phyloP scores from a whole-genome alignment of 1,139 yeast genomes.

The Geotrichum citri-aurantii region DNA sequence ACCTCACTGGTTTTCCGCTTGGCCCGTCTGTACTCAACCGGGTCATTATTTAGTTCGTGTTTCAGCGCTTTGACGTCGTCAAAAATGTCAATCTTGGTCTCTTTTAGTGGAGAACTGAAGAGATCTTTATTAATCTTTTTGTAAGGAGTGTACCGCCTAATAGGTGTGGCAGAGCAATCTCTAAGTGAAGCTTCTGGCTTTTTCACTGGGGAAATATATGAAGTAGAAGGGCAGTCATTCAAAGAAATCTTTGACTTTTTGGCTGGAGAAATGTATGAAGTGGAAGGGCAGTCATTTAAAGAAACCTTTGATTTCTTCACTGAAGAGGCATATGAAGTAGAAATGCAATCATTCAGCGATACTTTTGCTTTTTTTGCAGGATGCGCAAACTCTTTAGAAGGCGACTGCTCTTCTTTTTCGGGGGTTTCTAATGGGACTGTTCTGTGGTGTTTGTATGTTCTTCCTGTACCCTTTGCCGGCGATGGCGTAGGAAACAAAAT shows the following conservation, averaged over 20 bases:
- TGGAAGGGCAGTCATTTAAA: background rate
- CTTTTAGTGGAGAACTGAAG: conserved; percentile 1
- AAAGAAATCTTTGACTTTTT: background rate
- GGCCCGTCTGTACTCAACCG: background rate
- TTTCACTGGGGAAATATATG: background rate
- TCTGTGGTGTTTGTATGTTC: conserved; percentile 11
- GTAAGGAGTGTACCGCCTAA: background rate
- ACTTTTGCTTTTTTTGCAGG: background rate
- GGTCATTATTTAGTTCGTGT: conserved; percentile 22
- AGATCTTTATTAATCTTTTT: background rate
- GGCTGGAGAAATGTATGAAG: background rate
- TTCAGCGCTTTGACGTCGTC: conserved; percentile 25
- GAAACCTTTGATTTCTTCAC: background rate
- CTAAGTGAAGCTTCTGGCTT: background rate
- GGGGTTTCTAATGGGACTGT: conserved; percentile 1
- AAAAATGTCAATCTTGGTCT: conserved; percentile 21
- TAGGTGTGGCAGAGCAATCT: background rate
- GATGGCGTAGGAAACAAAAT: conserved; percentile 15
- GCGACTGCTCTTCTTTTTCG: background rate
- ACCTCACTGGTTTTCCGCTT: conserved; percentile 2
- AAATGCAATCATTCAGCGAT: background rate
- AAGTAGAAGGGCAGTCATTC: background rate
- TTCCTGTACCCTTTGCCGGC: conserved; percentile 18
- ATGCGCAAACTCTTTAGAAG: background rate
- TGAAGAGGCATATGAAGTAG: background rate